These are phyloP conservation scores for Ramularia collo-cygni DNA, from an alignment of 2,329 filamentous ascomycete genomes.

Conservation along the genomic window DNA sequence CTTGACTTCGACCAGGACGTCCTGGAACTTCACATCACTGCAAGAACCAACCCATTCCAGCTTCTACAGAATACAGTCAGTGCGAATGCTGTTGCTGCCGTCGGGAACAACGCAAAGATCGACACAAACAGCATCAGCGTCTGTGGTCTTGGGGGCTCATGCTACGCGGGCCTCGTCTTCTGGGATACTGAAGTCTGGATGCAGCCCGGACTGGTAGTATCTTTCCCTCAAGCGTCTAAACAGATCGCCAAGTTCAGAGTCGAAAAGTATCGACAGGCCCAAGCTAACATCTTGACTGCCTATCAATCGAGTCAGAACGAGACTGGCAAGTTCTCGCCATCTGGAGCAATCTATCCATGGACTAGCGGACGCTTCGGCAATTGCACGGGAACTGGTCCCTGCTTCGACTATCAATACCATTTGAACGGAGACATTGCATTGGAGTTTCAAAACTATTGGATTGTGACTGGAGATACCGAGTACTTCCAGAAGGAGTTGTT, in stretches of 20 bases:
- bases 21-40: conserved; percentile 49
- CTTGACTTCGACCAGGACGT: conserved; percentile 53
- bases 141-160: conserved; percentile 60
- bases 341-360: conserved; percentile 61
- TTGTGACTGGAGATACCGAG: conserved; percentile 51
- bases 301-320: conserved; percentile 54
- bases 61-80: conserved; percentile 51
- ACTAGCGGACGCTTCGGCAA: conserved; percentile 61
- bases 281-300: conserved; percentile 50
- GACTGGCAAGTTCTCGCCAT: conserved; percentile 48
- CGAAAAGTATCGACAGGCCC: conserved; percentile 52
- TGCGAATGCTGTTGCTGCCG: conserved; percentile 46
- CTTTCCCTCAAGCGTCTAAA: conserved; percentile 55
- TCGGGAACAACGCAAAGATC: conserved; percentile 44
- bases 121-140: conserved; percentile 60
- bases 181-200: conserved; percentile 65
- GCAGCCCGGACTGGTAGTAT: conserved; percentile 58
- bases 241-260: conserved; percentile 60
- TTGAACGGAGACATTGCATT: conserved; percentile 63
- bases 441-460: conserved; percentile 54
- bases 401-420: conserved; percentile 67
- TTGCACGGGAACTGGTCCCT: conserved; percentile 55
- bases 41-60: conserved; percentile 51
- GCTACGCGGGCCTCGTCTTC: conserved; percentile 60
- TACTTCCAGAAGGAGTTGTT: conserved; percentile 51